Conservation (phyloP, 371 early-diverging fungal species). For the Mitosporidium daphniae region DNA sequence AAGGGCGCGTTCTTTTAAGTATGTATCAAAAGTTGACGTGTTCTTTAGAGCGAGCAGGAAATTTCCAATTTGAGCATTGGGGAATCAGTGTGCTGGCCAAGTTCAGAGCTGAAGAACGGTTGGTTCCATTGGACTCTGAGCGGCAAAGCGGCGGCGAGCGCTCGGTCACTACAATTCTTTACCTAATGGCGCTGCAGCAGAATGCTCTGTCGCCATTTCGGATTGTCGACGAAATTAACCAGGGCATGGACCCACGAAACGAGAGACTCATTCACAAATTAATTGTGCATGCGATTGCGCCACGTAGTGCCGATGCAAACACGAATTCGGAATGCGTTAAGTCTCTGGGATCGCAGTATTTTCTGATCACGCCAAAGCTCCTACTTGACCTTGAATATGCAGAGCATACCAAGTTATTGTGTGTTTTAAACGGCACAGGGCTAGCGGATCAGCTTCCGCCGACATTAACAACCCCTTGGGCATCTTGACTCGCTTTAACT, state of each 20-base stretch:
- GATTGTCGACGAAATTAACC: slow-evolving; percentile 98
- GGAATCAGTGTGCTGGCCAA: slow-evolving; percentile 41
- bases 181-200: slow-evolving; percentile 64
- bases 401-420: slow-evolving; percentile 49
- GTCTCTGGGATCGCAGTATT: slow-evolving; percentile 16
- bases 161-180: slow-evolving; percentile 46
- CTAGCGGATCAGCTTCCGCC: slow-evolving; percentile 16
- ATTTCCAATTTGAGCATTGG: slow-evolving; percentile 75
- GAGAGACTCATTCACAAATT: slow-evolving; percentile 80
- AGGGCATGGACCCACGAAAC: slow-evolving; percentile 92
- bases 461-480: too few relatives aligned
- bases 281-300: slow-evolving; percentile 19
- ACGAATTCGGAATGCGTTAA: slow-evolving; percentile 1
- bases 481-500: too few relatives aligned
- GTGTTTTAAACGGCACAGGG: slow-evolving; percentile 72
- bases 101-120: slow-evolving; percentile 29
- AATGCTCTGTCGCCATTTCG: slow-evolving; percentile 66
- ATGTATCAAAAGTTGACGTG: too few relatives aligned
- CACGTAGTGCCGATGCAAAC: not conserved
- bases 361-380: slow-evolving; percentile 93
- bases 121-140: slow-evolving; percentile 45
- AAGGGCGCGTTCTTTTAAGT: too few relatives aligned
- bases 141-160: slow-evolving; percentile 77
- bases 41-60: too few relatives aligned
- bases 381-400: slow-evolving; percentile 72